Base-by-base conservation (phyloP, 2,329 filamentous ascomycete genomes). In the Aspergillus aculeatinus region DNA sequence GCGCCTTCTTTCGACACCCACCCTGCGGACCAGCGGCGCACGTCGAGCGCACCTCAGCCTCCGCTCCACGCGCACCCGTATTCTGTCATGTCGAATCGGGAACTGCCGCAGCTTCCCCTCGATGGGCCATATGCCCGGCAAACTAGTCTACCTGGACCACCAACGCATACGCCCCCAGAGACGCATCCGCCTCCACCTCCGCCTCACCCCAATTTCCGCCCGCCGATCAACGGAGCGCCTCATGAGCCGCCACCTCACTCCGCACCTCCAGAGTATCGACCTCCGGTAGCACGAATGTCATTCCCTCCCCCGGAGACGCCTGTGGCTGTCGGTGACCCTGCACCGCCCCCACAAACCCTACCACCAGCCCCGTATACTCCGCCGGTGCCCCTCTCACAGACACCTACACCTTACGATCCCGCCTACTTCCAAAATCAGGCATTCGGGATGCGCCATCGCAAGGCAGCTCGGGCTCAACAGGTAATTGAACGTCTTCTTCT, bases 401-500 rank as follows among this genome's bases (percentile, higher is more conserved):
- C 71, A 0, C 68, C 73, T 12, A 67, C 60, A 6, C 63, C 73
- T 6, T 76, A 74, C 58, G 75, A 76, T 4, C 54, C 67, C 2
- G 62, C 58, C 25, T 77, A 72, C 58, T 72, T 72, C 49, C 68
- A 67, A 51, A 71, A 65, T 27, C 72, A 72, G 48, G 59, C 70
- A 3, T 71, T 65, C 65, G 67, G 70, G 21, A 67, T 70, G 19
- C 74, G 74, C 12, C 74, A 76, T 59, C 74, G 76, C 21, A 77
- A 76, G 61, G 72, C 76, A 5, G 72, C 74, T 12, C 70, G 76
- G 61, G 76, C 76, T 48, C 71, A 74, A 60, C 76, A 79, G 74
- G 76, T 77, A 69, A 48, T 29, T 44, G 9, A 16, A 11, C 16
- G 19, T 47, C 39, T 29, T 2, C 27, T 39, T 23, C 39, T 7